These are phyloP conservation scores for Poterioochromonas sp. DNA, from an alignment of 352 stramenopile genomes.

Conservation along the genomic window DNA sequence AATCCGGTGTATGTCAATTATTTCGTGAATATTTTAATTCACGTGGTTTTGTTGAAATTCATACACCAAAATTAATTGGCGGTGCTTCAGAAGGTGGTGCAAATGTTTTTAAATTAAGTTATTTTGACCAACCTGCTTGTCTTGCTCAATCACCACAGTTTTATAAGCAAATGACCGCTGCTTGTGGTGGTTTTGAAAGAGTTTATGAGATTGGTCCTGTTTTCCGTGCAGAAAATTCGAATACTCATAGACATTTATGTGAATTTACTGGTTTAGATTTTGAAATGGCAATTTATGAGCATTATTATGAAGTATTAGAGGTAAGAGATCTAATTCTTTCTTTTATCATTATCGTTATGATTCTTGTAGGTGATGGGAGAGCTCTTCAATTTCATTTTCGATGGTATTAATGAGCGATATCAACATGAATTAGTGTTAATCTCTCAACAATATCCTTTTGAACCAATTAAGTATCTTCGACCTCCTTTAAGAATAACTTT, in stretches of 20 bases:
- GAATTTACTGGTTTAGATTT: conserved; percentile 99
- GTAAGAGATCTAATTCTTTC: background rate
- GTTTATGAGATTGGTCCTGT: conserved; percentile 96
- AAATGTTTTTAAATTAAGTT: conserved; percentile 96
- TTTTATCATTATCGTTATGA: background rate
- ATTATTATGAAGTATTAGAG: conserved; percentile 87
- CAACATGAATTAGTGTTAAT: conserved; percentile 86
- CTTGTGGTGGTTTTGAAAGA: conserved; percentile 91
- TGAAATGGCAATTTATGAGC: conserved; percentile 98
- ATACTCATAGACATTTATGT: conserved; percentile 97
- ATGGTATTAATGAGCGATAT: conserved; percentile 86
- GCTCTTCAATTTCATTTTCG: conserved; percentile 99
- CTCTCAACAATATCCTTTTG: conserved; percentile 90
- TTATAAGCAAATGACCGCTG: conserved; percentile 98
- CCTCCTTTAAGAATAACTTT: conserved; percentile 82
- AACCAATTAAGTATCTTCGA: conserved; percentile 89
- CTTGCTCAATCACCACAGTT: conserved; percentile 93
- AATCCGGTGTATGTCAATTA: conserved; percentile 85
- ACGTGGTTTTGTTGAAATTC: conserved; percentile 95
- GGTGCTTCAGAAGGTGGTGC: conserved; percentile 91
- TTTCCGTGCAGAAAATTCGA: conserved; percentile 98
- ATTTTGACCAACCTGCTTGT: conserved; percentile 94
- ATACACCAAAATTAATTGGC: conserved; percentile 95
- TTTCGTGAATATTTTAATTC: conserved; percentile 91
- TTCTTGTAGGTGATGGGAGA: conserved; percentile 92